phyloP scores from a whole-genome alignment of 768 basidiomycete species.

The Lactifluus piperatus region DNA sequence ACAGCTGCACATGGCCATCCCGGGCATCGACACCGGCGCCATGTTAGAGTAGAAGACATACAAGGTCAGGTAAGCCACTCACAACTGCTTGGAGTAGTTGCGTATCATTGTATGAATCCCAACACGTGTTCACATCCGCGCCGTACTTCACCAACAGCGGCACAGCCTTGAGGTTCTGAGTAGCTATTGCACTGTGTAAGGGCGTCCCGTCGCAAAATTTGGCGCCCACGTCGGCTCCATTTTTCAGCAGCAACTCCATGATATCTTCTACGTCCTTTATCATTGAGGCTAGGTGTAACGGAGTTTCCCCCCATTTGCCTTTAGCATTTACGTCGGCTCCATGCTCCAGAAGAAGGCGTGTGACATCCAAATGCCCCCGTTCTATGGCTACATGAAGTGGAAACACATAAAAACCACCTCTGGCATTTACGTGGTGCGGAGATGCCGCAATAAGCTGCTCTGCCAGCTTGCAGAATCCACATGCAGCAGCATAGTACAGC shows the following conservation, averaged over 20 bases:
- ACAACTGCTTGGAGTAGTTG: background rate
- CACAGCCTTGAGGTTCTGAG: background rate
- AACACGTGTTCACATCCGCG: background rate
- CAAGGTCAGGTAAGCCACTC: background rate
- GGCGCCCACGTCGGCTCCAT: background rate
- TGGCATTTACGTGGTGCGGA: background rate
- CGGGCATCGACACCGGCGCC: background rate
- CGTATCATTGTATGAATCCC: background rate
- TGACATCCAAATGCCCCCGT: background rate
- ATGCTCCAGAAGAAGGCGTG: background rate
- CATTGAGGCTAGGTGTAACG: background rate
- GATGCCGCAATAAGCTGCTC: background rate
- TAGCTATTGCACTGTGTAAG: too few species aligned
- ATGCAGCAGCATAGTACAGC: too few species aligned
- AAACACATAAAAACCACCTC: background rate
- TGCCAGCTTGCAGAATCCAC: background rate
- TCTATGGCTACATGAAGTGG: background rate
- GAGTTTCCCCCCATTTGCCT: background rate
- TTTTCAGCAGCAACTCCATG: background rate
- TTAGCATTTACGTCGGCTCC: background rate
- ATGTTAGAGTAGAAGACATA: background rate
- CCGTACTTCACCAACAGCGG: background rate
- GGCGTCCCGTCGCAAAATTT: background rate
- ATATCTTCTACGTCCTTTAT: background rate
- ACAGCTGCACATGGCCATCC: too few species aligned